Base-by-base conservation (phyloP, 2,329 filamentous ascomycete genomes). In the Hypoxylon sp. region DNA sequence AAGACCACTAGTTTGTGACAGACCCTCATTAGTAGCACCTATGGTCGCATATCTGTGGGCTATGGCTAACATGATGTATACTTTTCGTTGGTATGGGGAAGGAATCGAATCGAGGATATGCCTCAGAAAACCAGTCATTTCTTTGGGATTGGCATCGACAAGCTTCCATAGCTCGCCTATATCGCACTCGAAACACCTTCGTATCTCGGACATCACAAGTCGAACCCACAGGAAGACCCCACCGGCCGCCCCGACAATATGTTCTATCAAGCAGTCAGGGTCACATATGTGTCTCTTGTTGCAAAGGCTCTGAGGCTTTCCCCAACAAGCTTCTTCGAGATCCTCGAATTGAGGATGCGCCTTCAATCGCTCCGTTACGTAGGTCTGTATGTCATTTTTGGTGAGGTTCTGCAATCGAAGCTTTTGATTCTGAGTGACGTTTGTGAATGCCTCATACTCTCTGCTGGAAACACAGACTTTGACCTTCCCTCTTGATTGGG, bases 401-500 rank as follows among this genome's bases (percentile, higher is more conserved):
- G 63, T 61, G 14, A 62, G 33, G 17, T 66, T 53, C 27, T 66
- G 63, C 10, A 66, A 37, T 20, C 49, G 50, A 20, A 68, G 46
- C 37, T 30, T 64, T n/a, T 35, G 60, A 17, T 57, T 20, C 3
- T 8, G 20, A 20, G 55, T 37, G n/a, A 68, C 40, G 14, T 11
- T 17, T 4, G 30, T 25, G 46, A 69, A 66, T 11, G 40, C 61
- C 8, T 42, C 50, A 10, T 51, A 54, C 17, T 66, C 61, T 42
- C 66, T 61, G 37, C 66, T 69, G 13, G 61, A 69, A 6, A 69
- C 66, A 48, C 66, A 69, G 10, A 49, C 13, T 40, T 69, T 69
- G 31, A 66, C 25, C 11, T 49, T 60, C 17, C 61, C 56, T 13
- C 57, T 22, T 11, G 44, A 35, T 10, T 46, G 35, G 3, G 37